These are phyloP conservation scores for Spencermartinsiella europaea DNA, from an alignment of 805 yeast species.

Conservation along the genomic window DNA sequence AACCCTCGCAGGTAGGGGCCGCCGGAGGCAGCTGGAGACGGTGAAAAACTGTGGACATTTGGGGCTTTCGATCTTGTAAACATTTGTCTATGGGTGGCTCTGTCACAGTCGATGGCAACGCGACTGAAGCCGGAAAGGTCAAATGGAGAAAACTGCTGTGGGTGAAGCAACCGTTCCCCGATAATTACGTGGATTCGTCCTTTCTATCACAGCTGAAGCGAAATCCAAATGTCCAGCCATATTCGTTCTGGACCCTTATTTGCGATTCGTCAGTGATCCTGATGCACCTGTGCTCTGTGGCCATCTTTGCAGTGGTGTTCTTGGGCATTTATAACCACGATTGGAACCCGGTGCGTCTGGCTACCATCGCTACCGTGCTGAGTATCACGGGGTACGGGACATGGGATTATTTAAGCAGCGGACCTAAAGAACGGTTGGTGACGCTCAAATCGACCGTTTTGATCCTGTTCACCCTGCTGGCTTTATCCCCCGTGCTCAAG, in stretches of 20 bases:
- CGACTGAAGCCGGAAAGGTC: no score
- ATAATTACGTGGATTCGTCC: conserved; percentile 78
- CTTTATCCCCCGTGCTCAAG: conserved; percentile 83
- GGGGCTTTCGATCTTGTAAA: no score
- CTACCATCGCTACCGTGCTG: conserved; percentile 24
- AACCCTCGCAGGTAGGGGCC: no score
- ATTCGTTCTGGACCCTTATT: conserved; percentile 59
- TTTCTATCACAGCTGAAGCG: conserved; percentile 77
- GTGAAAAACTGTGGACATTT: no score
- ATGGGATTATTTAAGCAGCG: conserved; percentile 21
- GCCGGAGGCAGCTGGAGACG: no score
- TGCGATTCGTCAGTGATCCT: conserved; percentile 66
- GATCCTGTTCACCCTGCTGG: conserved; percentile 63
- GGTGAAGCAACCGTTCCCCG: conserved; percentile 81
- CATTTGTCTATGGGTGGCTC: no score
- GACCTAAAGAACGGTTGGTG: conserved; percentile 8
- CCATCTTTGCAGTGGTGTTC: conserved; percentile 65
- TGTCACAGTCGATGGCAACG: no score
- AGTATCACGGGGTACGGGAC: conserved; percentile 26
- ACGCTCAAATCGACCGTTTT: conserved; percentile 61
- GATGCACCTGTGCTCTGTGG: conserved; percentile 58
- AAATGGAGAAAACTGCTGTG: conserved; percentile 86
- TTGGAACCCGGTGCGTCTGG: conserved; percentile 30
- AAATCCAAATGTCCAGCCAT: conserved; percentile 66
- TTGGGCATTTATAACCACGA: conserved; percentile 40